These are phyloP conservation scores for Pleurotus sapidus DNA, from an alignment of 768 basidiomycete species.

Conservation along the genomic window DNA sequence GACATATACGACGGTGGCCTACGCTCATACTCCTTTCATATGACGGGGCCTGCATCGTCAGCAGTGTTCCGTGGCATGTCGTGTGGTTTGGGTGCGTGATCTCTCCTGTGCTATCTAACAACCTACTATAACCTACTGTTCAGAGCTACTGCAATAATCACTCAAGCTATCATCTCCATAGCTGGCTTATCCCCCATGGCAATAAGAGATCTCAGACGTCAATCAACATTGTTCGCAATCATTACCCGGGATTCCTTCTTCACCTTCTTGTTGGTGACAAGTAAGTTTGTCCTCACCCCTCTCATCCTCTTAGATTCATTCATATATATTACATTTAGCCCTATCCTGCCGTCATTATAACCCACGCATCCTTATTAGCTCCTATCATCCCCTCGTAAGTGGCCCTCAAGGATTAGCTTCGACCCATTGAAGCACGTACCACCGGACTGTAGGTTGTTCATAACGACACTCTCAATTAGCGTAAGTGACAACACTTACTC, in stretches of 20 bases:
- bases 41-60: conserved; percentile 3
- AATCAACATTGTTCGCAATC: neutral
- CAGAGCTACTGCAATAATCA: conserved; percentile 1
- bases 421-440: neutral
- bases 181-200: neutral
- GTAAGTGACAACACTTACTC: neutral
- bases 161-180: neutral
- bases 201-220: neutral
- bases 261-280: neutral
- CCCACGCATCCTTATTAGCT: neutral
- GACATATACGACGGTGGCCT: neutral
- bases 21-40: conserved; percentile 1
- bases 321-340: neutral
- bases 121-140: neutral
- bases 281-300: neutral
- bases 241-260: conserved; percentile 3
- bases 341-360: conserved; percentile 1
- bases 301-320: neutral
- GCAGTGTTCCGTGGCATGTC: conserved; percentile 2
- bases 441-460: neutral
- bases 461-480: conserved; percentile 1
- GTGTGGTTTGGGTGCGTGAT: neutral
- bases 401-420: neutral
- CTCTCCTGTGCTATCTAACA: neutral
- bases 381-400: conserved; percentile 1